Evolutionary conservation across 768 basidiomycete species (phyloP), one percentile per base, ranked within the genome.

Genomic region (Boletus reticuloceps): DNA sequence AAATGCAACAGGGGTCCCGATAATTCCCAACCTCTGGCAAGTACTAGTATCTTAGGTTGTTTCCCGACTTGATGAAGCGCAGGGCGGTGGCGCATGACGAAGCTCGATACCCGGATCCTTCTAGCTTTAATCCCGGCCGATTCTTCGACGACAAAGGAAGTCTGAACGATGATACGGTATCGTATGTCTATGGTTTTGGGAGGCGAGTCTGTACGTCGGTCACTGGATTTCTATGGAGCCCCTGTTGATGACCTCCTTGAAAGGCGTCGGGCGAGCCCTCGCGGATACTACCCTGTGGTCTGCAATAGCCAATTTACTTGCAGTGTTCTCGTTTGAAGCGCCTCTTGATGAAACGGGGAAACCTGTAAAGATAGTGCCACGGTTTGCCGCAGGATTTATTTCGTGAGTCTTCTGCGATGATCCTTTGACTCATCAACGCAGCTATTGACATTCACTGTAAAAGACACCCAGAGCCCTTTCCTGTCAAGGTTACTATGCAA

Each of bases 21-120:
- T 56, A 13, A 53, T 56, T 27, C 55, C 55, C 2, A 56, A 56
- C 40, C 41, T 56, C n/a, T 56, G 51, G 55, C 32, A 53, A 43
- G 55, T 3, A 8, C 22, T 36, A 36, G 29, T 29, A 29, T 14
- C 10, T 31, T 29, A 29, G 29, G 29, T 29, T 29, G 29, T 34
- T 31, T 16, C 39, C 17, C 20, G 31, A 19, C 12, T 12, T 56
- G 40, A 56, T 25, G 17, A n/a, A 31, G n/a, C 34, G 2, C 38
- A 56, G 55, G 55, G 55, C 51, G 34, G 36, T 56, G 20, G 40
- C 27, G 17, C 55, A 56, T 40, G 51, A 56, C 27, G 55, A 53
- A 43, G 36, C 36, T 27, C 47, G 36, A 43, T 56, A 56, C 32
- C 41, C 39, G 6, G 40, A 56, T 43, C 32, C 55, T 29, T 42